Conservation (phyloP, 2,329 filamentous ascomycete genomes). For the Alternaria tenuissima region DNA sequence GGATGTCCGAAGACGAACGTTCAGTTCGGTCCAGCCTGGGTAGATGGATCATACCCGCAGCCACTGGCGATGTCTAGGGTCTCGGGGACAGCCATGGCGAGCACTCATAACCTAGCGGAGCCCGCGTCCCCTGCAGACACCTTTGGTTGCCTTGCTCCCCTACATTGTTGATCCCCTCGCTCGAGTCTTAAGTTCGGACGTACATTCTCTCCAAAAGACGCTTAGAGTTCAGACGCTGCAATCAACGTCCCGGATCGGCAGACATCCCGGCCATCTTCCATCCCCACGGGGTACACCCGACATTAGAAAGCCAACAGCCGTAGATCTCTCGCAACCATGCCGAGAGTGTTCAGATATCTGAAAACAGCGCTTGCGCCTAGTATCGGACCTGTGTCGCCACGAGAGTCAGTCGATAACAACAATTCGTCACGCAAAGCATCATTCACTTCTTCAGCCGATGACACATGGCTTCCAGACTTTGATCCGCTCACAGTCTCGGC, state of each 20-base stretch:
- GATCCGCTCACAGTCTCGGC: conserved; percentile 45
- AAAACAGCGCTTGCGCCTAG: conserved; percentile 40
- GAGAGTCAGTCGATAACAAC: conserved; percentile 26
- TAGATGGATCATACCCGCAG: conserved; percentile 21
- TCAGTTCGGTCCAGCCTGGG: conserved; percentile 18
- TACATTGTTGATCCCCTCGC: neutral
- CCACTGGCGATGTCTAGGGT: conserved; percentile 18
- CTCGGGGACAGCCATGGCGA: conserved; percentile 18
- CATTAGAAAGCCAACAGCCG: conserved; percentile 8
- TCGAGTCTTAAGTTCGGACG: neutral
- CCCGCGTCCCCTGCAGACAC: conserved; percentile 16
- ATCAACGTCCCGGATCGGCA: conserved; percentile 4
- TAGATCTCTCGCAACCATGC: conserved; percentile 24
- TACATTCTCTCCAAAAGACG: neutral
- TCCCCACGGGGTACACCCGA: conserved; percentile 3
- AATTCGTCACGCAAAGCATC: conserved; percentile 36
- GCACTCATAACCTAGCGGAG: conserved; percentile 21
- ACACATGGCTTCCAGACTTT: conserved; percentile 39
- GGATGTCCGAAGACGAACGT: conserved; percentile 18
- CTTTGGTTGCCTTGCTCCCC: conserved; percentile 1
- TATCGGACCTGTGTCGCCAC: conserved; percentile 32
- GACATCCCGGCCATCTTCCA: neutral
- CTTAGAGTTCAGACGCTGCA: neutral
- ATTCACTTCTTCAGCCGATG: conserved; percentile 37
- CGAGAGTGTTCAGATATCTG: conserved; percentile 36